Base-by-base conservation (phyloP, 1,139 yeast species). In the Pneumocystis oryctolagi region DNA sequence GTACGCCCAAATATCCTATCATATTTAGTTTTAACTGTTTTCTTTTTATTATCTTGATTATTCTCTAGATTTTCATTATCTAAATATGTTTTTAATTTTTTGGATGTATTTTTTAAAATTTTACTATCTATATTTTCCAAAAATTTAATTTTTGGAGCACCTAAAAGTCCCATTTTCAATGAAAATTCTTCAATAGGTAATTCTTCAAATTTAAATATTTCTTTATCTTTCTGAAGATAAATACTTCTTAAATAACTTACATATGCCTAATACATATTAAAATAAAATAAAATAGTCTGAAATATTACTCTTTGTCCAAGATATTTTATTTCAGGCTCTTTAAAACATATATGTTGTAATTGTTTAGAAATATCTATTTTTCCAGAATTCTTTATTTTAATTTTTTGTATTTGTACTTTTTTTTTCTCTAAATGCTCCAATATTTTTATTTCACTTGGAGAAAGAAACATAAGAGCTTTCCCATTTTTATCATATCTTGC, bases 1-100 rank as follows among this genome's bases (percentile, higher is more conserved):
- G 87, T 81, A 73, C 99, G 82, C 72, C 88, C 95, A 76, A 94
- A 94, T 96, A 92, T 90, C 68, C 94, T 82, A 74, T 94, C 98
- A 71, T 89, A 89, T 73, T 87, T 92, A 12, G 97, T 92, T 70
- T 90, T 82, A 1, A 83, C 84, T 68, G 79, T 78, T 42, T 75
- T 73, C 20, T 70, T 69, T 53, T 74, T 73, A 32, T 65, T 65
- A 1, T 64, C 58, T 18, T 39, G 53, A n/a, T 62, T 70, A 5
- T 57, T 20, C 4, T 34, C 14, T 20, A 28, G 2, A 28, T 37
- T 57, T 9, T 68, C 64, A 3, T 67, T 70, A 3, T 58, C 66
- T 12, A 61, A 67, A 16, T 65, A 66, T 16, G 71, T 71, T 16
- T 72, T 73, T 20, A 61, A 34, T 2, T 73, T 77, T 3, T 74